phyloP scores from a whole-genome alignment of 768 basidiomycete species.

The Lactarius trivialis region DNA sequence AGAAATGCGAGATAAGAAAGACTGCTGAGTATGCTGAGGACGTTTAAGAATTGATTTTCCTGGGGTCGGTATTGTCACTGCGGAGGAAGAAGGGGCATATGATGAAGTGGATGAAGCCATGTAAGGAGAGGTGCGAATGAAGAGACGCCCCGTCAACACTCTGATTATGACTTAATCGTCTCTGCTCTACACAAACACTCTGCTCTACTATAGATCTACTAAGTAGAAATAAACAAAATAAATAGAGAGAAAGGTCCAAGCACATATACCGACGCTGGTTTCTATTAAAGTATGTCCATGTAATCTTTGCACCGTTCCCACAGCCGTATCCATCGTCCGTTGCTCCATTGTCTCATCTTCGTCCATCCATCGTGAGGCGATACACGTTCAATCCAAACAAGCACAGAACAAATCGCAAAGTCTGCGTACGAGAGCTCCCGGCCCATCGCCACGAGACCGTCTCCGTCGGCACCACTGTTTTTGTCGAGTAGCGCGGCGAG shows the following conservation, averaged over 20 bases:
- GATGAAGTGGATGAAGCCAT: constrained; percentile 39
- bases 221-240: background rate
- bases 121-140: constrained; percentile 10
- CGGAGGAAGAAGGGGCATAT: constrained; percentile 67
- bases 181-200: background rate
- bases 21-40: constrained; percentile 59
- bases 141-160: constrained; percentile 7
- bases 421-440: constrained; percentile 64
- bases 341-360: constrained; percentile 61
- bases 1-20: constrained; percentile 67
- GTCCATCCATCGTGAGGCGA: constrained; percentile 71
- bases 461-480: constrained; percentile 51
- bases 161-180: background rate
- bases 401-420: constrained; percentile 62
- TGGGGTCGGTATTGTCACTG: constrained; percentile 71
- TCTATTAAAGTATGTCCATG: constrained; percentile 55
- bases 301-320: constrained; percentile 55
- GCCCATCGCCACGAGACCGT: constrained; percentile 60
- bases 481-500: constrained; percentile 61
- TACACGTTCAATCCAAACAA: constrained; percentile 70
- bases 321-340: constrained; percentile 58
- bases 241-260: background rate
- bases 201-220: background rate
- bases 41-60: constrained; percentile 79
- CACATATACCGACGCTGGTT: background rate